These are phyloP conservation scores for Botrytis tulipae DNA, from an alignment of 2,329 filamentous ascomycete species.

Conservation along the genomic window DNA sequence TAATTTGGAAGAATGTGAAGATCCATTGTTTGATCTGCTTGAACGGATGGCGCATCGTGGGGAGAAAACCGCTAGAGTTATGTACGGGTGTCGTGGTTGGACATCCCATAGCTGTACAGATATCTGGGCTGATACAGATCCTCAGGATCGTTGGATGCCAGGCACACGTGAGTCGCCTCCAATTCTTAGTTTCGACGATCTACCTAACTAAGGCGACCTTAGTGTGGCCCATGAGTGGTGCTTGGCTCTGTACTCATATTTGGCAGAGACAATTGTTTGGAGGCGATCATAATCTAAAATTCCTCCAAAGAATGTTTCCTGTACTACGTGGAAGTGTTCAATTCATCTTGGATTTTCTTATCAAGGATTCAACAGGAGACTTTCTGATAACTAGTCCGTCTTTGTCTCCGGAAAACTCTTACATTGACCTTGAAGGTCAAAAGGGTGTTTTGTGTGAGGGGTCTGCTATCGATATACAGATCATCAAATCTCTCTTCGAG, in stretches of 20 bases:
- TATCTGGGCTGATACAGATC: slow-evolving; percentile 39
- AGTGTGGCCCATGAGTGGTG: slow-evolving; percentile 43
- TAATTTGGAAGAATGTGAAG: slow-evolving; percentile 41
- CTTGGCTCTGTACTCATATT: slow-evolving; percentile 44
- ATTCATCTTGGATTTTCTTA: slow-evolving; percentile 41
- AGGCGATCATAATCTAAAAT: slow-evolving; percentile 35
- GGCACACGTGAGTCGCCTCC: slow-evolving; percentile 32
- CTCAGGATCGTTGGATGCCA: slow-evolving; percentile 38
- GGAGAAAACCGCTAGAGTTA: slow-evolving; percentile 34
- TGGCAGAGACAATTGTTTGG: slow-evolving; percentile 42
- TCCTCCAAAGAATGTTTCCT: slow-evolving; percentile 36
- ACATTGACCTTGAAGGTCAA: slow-evolving; percentile 26
- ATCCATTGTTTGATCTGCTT: slow-evolving; percentile 43
- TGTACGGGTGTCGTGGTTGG: slow-evolving; percentile 39
- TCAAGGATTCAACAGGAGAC: slow-evolving; percentile 34
- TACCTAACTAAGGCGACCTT: not conserved
- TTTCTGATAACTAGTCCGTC: slow-evolving; percentile 42
- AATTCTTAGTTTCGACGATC: not conserved
- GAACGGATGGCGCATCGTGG: slow-evolving; percentile 41
- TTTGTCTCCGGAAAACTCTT: slow-evolving; percentile 43
- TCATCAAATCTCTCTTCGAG: slow-evolving; percentile 43
- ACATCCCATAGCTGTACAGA: slow-evolving; percentile 39
- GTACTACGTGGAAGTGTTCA: slow-evolving; percentile 37
- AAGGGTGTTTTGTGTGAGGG: slow-evolving; percentile 43
- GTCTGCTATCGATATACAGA: slow-evolving; percentile 48